Base-by-base conservation (phyloP, 805 yeast genomes). In the Clavispora asparagi region DNA sequence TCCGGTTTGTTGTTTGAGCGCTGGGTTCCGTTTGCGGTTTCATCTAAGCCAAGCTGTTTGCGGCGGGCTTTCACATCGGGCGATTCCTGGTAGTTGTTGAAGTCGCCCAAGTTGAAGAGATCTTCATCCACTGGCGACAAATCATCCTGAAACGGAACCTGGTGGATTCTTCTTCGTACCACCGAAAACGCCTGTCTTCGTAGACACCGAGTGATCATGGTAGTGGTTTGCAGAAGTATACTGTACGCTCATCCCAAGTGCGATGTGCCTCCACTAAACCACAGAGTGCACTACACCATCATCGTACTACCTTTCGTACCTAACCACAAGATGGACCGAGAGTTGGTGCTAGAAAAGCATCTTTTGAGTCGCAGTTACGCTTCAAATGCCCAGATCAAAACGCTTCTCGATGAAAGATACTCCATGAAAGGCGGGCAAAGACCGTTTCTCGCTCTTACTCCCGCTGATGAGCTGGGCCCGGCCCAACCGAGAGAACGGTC, bases 401-500 rank as follows among this genome's bases (percentile, higher is more conserved):
- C 72, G 44, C 60, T 77, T 7, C 53, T 79, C 16, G 73, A 70
- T 42, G 55, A 70, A 2, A 57, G 84, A 43, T 79, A 77, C 58
- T 70, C 80, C 0, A 46, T 63, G 12, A 53, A 61, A 1, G 82
- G 81, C 8, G 67, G 64, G 28, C 80, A 76, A 51, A 76, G 73
- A 57, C 77, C 77, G 19, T 65, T 61, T 38, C 57, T 79, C 31
- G 49, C 74, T 9, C 62, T 78, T 40, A 60, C 64, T 31, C 65
- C 76, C 1, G 67, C 78, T 0, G 68, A 63, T 27, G 46, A 46
- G 5, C 46, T 52, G 23, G 51, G 52, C n/a, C 54, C 48, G 27
- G 48, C 49, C 28, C 17, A 42, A 19, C 25, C 30, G 41, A 2
- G 29, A 51, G 27, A 7, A 46, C 44, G 48, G 53, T 38, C 40